A percentile compares a stretch with the other conserved stretches of the same genome.
Evolutionary conservation across 2,329 filamentous ascomycete species (phyloP).

Genomic region (Aspergillus japonicus): DNA sequence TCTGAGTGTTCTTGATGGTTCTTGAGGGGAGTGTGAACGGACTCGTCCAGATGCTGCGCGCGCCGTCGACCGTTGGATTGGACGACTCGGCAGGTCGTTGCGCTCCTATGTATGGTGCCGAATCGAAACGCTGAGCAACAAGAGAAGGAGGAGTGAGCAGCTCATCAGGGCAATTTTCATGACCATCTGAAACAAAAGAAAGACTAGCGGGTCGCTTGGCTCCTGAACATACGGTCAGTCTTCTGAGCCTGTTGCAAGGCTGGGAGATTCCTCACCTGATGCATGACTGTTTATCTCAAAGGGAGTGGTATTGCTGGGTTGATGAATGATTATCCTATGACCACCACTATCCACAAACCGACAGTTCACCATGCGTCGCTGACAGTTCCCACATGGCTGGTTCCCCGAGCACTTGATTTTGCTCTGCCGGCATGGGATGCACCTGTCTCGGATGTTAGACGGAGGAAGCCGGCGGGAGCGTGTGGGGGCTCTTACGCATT

Average conservation of each 20-base stretch:
- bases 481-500: no score
- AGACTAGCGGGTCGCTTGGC: no score
- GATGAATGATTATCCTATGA: conserved; percentile 32
- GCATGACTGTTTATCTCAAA: not conserved
- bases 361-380: conserved; percentile 22
- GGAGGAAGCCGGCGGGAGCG: no score
- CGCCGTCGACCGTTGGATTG: not conserved
- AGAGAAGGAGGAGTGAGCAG: no score
- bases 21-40: conserved; percentile 20
- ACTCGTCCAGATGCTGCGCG: conserved; percentile 20
- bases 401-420: conserved; percentile 47
- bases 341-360: conserved; percentile 29
- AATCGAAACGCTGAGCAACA: not conserved
- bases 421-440: conserved; percentile 38
- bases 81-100: not conserved
- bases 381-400: conserved; percentile 36
- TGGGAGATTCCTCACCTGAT: no score
- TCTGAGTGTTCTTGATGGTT: conserved; percentile 18
- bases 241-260: no score
- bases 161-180: no score
- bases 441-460: conserved; percentile 11
- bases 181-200: no score
- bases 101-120: not conserved
- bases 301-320: conserved; percentile 17
- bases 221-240: no score